Evolutionary conservation across 495 filamentous ascomycete genomes (phyloP).

Genomic region (Glarea lozoyensis): DNA sequence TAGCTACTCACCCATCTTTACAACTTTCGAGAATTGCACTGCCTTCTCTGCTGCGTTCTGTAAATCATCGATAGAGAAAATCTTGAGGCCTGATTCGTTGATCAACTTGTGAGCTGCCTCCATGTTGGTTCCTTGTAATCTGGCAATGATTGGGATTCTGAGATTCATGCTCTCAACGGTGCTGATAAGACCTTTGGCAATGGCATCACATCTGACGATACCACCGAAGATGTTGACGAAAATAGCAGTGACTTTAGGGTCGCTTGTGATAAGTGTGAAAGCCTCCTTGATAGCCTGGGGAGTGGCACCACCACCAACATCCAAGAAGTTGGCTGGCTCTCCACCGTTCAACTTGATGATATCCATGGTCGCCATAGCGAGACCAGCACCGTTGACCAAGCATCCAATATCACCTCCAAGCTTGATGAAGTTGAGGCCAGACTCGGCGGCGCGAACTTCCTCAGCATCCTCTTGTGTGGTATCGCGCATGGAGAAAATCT

Average conservation of each 20-base stretch:
- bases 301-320: constrained; percentile 95
- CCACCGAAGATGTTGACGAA: constrained; percentile 99
- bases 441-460: constrained; percentile 92
- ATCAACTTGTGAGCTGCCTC: constrained; percentile 91
- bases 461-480: constrained; percentile 92
- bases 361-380: constrained; percentile 99
- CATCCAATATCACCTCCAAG: constrained; percentile 98
- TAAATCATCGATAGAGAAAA: constrained; percentile 98
- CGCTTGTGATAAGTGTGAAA: constrained; percentile 96
- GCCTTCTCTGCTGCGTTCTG: constrained; percentile 96
- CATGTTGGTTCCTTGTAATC: constrained; percentile 98
- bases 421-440: constrained; percentile 98
- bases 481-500: constrained; percentile 89
- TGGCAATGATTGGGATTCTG: constrained; percentile 90
- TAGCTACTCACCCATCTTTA: constrained; percentile 79
- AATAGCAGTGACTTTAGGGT: constrained; percentile 96
- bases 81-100: constrained; percentile 97
- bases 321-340: constrained; percentile 93
- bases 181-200: constrained; percentile 89
- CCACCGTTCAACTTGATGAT: constrained; percentile 99
- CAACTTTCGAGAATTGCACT: constrained; percentile 97
- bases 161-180: constrained; percentile 91
- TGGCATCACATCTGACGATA: constrained; percentile 96
- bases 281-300: constrained; percentile 93
- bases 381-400: constrained; percentile 96